Evolutionary conservation across 805 yeast species (phyloP), one percentile per base, ranked within the genome.

Genomic region (Monosporozyma unispora): DNA sequence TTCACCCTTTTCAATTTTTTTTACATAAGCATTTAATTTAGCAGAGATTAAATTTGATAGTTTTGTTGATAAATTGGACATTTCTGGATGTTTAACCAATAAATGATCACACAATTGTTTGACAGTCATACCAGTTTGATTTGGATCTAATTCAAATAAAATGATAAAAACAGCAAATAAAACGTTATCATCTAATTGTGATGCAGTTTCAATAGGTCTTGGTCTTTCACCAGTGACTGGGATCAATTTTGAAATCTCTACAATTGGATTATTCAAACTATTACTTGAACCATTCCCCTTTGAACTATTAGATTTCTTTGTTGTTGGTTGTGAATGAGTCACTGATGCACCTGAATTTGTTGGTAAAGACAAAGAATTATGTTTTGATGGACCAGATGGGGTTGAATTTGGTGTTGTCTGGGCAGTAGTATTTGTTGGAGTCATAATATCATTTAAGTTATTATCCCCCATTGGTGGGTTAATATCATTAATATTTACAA

Each of bases 1-100:
- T 63, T 86, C 95, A 55, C 93, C 93, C 61, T 85, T 85, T 62
- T 86, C 95, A 28, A 86, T 85, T 58, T 90, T 77, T 63, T 86
- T 86, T 44, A 86, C 93, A 61, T 86, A 86, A 18, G 93, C 93
- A 63, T 86, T 86, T 57, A 86, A 70, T 63, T 86, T 86, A 18
- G 95, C 95, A 56, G 86, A 78, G 2, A 86, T 90, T 56, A 86
- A 67, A 62, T 86, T 86, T 23, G 91, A 84, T 14, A 91, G 82
- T 60, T 86, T 86, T 18, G 91, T 82, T 3, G 89, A 82, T 51
- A 86, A 66, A 52, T 80, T 84, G 4, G 89, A 85, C 89, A 85
- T 86, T 46, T 84, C 89, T 1, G 95, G 95, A 63, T 86, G 91
- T 57, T 78, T 76, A 49, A 80, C 87, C 46, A 81, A 70, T 45